Evolutionary conservation across 805 yeast species (phyloP).

Genomic region (Limtongozyma cylindracea): DNA sequence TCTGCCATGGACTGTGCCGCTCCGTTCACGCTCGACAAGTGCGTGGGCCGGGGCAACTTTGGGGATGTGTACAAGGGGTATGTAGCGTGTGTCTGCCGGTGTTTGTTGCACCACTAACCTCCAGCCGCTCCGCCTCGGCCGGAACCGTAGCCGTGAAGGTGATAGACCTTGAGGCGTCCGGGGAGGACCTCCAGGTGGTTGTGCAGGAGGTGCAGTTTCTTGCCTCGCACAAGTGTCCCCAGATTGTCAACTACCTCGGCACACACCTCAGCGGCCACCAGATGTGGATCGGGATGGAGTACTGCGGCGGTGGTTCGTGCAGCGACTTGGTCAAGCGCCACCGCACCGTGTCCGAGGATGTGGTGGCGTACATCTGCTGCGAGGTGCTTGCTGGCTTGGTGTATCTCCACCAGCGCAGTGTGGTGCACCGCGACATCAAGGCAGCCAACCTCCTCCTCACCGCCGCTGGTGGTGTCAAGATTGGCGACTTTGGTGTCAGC

Average conservation of each 20-base stretch:
- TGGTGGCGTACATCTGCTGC: constrained; percentile 20
- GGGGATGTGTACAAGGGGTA: constrained; percentile 62
- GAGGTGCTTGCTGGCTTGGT: constrained; percentile 46
- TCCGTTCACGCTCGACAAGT: no score
- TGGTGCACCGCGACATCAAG: constrained; percentile 77
- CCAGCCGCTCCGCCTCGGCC: constrained; percentile 6
- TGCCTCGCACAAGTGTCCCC: constrained; percentile 13
- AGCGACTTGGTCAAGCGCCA: constrained; percentile 38
- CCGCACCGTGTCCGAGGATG: constrained; percentile 28
- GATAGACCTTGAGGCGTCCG: constrained; percentile 53
- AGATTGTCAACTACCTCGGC: constrained; percentile 34
- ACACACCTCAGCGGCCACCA: constrained; percentile 38
- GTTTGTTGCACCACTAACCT: no score
- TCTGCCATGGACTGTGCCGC: no score
- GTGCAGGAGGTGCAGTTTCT: constrained; percentile 62
- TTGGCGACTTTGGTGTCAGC: constrained; percentile 88
- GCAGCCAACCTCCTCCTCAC: constrained; percentile 73
- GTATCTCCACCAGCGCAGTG: constrained; percentile 50
- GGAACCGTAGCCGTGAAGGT: constrained; percentile 64
- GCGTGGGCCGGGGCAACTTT: constrained; percentile 70
- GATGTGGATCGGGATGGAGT: constrained; percentile 87
- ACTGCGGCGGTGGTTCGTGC: constrained; percentile 88
- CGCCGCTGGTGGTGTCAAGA: constrained; percentile 38
- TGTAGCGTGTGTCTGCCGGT: no score
- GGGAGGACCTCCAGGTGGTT: constrained; percentile 46